A percentile compares a stretch with the other conserved stretches of the same genome.
phyloP scores from a whole-genome alignment of 2,329 filamentous ascomycete species.

The Chrysosphaeria jannelii region DNA sequence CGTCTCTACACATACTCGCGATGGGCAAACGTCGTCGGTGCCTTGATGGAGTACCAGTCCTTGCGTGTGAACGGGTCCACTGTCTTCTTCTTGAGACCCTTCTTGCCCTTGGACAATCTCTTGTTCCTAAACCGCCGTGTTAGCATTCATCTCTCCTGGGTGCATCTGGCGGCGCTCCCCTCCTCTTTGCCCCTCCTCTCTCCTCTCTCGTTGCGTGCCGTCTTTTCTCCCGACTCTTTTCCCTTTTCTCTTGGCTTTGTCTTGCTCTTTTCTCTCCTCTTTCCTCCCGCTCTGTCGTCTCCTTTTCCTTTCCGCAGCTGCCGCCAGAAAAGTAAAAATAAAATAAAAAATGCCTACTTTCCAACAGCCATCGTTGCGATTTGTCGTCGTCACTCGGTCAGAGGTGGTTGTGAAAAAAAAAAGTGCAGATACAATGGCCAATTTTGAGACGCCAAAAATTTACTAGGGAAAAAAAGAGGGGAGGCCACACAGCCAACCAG shows the following conservation, averaged over 20 bases:
- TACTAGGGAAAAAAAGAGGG: no score
- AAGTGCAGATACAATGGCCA: no score
- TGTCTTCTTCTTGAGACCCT: constrained; percentile 99
- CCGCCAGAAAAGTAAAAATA: no score
- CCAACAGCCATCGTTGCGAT: constrained; percentile 28
- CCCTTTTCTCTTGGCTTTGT: no score
- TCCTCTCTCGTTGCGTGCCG: neutral
- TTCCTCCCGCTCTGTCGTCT: no score
- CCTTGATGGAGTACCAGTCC: constrained; percentile 98
- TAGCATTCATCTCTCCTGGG: constrained; percentile 1
- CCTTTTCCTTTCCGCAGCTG: no score
- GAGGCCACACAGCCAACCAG: no score
- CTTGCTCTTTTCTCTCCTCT: no score
- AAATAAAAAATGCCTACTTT: no score
- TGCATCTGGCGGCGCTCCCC: neutral
- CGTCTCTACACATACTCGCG: constrained; percentile 81
- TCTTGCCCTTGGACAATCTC: constrained; percentile 99
- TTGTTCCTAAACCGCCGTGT: constrained; percentile 53
- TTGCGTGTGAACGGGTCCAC: constrained; percentile 93
- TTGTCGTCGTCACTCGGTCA: constrained; percentile 13
- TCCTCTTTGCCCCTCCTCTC: neutral
- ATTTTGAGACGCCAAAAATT: no score
- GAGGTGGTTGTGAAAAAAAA: no score
- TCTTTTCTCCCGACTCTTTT: no score
- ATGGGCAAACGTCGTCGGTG: constrained; percentile 80